phyloP scores from a whole-genome alignment of 371 early-diverging fungal genomes.

The Synchytrium microbalum region DNA sequence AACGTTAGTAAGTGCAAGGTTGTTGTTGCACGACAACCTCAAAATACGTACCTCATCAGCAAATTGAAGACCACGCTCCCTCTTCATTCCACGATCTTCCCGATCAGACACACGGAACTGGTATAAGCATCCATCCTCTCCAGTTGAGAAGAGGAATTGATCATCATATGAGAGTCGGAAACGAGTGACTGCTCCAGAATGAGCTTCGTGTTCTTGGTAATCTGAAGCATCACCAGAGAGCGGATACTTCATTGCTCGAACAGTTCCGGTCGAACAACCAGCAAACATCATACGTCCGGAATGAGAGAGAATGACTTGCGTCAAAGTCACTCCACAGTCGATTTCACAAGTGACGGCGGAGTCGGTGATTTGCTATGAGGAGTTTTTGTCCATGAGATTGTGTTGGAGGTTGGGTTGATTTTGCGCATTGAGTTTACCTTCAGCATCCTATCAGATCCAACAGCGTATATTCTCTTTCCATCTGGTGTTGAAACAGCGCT shows the following conservation, averaged over 20 bases:
- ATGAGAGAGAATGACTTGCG: constrained; percentile 39
- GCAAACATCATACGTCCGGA: constrained; percentile 50
- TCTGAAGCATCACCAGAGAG: constrained; percentile 32
- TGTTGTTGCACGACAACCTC: not conserved
- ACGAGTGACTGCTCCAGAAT: constrained; percentile 36
- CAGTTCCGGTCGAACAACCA: constrained; percentile 34
- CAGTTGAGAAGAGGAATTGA: constrained; percentile 40
- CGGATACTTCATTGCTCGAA: constrained; percentile 41
- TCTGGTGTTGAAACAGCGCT: constrained; percentile 39
- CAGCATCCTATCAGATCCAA: constrained; percentile 47
- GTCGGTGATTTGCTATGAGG: constrained; percentile 38
- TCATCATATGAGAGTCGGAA: constrained; percentile 44
- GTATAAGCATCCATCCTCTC: constrained; percentile 44
- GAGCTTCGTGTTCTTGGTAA: constrained; percentile 47
- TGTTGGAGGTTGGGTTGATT: not conserved
- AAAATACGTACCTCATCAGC: constrained; percentile 32
- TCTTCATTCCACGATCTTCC: constrained; percentile 35
- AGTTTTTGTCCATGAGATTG: not conserved
- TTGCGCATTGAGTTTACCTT: constrained; percentile 19
- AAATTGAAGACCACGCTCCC: constrained; percentile 34
- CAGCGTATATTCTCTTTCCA: constrained; percentile 39
- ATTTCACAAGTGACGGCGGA: constrained; percentile 42
- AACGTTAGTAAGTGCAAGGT: not conserved
- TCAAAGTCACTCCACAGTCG: constrained; percentile 33
- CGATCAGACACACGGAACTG: constrained; percentile 41